A percentile compares a stretch with the other conserved stretches of the same genome.
These are phyloP conservation scores for Puccinia coronata DNA, from an alignment of 1,284 basidiomycete species.

Conservation along the genomic window DNA sequence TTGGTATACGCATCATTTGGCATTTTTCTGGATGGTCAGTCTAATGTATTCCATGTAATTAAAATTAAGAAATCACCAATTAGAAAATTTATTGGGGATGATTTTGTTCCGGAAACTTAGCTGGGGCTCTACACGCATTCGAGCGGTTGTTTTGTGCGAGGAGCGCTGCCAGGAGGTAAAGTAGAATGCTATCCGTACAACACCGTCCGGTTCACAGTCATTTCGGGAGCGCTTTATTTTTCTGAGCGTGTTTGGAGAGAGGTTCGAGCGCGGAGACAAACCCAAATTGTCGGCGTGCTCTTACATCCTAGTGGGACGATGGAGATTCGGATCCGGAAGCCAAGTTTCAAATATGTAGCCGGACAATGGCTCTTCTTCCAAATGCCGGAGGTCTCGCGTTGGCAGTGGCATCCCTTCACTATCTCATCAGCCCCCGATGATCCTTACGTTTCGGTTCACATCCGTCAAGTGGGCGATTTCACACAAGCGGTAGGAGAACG, in stretches of 20 bases:
- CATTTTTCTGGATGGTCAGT: slow-evolving; percentile 81
- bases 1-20: slow-evolving; percentile 89
- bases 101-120: neutral
- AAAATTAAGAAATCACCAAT: neutral
- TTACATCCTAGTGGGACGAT: slow-evolving; percentile 68
- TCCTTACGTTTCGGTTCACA: slow-evolving; percentile 81
- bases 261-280: slow-evolving; percentile 72
- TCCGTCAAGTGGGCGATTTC: slow-evolving; percentile 87
- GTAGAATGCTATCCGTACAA: slow-evolving; percentile 81
- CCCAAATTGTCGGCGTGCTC: slow-evolving; percentile 70
- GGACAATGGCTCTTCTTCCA: slow-evolving; percentile 89
- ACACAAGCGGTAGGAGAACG: slow-evolving; percentile 76
- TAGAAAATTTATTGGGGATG: neutral
- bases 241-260: slow-evolving; percentile 77
- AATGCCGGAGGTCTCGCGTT: slow-evolving; percentile 75
- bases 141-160: slow-evolving; percentile 87
- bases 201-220: slow-evolving; percentile 82
- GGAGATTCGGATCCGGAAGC: slow-evolving; percentile 83
- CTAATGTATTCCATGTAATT: neutral
- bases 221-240: slow-evolving; percentile 82
- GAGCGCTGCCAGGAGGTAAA: slow-evolving; percentile 66
- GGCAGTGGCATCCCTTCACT: slow-evolving; percentile 83
- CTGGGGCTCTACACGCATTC: slow-evolving; percentile 77
- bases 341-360: slow-evolving; percentile 80
- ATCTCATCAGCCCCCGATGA: slow-evolving; percentile 90